phyloP scores from a whole-genome alignment of 2,329 filamentous ascomycete species.

The Alternaria dauci region DNA sequence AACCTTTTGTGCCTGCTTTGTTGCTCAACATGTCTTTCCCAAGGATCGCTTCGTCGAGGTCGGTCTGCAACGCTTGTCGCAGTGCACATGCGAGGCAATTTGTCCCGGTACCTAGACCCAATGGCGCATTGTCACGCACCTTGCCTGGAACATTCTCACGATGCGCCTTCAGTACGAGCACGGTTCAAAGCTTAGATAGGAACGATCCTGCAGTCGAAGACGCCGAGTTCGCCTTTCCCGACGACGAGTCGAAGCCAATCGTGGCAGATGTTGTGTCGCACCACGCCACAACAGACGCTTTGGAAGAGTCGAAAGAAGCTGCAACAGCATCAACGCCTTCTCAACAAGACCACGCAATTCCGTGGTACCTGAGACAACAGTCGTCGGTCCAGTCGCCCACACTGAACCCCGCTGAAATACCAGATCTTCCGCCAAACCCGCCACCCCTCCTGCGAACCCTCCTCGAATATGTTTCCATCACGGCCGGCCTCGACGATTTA shows the following conservation, averaged over 20 bases:
- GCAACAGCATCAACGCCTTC: conserved; percentile 17
- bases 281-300: neutral
- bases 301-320: conserved; percentile 7
- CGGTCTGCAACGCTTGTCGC: conserved; percentile 38
- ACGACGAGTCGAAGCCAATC: neutral
- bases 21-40: conserved; percentile 32
- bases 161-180: conserved; percentile 34
- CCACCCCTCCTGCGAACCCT: conserved; percentile 77
- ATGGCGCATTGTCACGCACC: conserved; percentile 16
- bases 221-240: conserved; percentile 25
- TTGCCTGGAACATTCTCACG: conserved; percentile 15
- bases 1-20: conserved; percentile 2
- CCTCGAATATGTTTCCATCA: conserved; percentile 79
- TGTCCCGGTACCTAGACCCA: conserved; percentile 3
- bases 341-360: conserved; percentile 52
- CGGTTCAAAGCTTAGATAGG: conserved; percentile 21
- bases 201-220: conserved; percentile 21
- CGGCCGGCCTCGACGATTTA: conserved; percentile 86
- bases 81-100: conserved; percentile 14
- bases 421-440: conserved; percentile 71
- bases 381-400: conserved; percentile 43
- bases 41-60: conserved; percentile 30
- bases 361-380: conserved; percentile 83
- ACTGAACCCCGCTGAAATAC: conserved; percentile 65
- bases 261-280: neutral